Percentiles rank a stretch among this genome's conserved stretches.
These are phyloP conservation scores for Teunomyces atbi DNA, from an alignment of 805 yeast species.

Conservation along the genomic window DNA sequence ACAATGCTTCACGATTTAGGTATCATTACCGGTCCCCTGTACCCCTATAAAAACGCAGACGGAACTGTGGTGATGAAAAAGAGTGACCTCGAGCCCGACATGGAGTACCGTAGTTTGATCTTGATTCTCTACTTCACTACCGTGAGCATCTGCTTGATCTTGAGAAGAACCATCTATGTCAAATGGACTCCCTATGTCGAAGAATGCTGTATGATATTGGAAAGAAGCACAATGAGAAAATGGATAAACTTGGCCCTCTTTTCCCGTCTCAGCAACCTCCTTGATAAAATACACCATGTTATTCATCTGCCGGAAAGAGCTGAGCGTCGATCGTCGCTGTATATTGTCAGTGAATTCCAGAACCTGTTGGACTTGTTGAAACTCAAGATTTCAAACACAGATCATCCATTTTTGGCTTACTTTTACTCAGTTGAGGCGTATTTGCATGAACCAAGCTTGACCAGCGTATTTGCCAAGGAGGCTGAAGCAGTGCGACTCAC, in stretches of 20 bases:
- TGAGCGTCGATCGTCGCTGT: constrained; percentile 28
- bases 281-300: constrained; percentile 60
- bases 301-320: constrained; percentile 40
- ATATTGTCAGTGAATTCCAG: constrained; percentile 50
- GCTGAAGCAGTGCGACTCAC: constrained; percentile 18
- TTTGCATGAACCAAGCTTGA: constrained; percentile 53
- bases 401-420: constrained; percentile 47
- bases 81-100: constrained; percentile 12
- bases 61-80: constrained; percentile 10
- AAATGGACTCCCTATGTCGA: constrained; percentile 67
- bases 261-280: constrained; percentile 54
- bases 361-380: constrained; percentile 41
- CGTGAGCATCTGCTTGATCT: constrained; percentile 61
- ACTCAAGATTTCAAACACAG: constrained; percentile 34
- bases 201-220: constrained; percentile 54
- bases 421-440: constrained; percentile 66
- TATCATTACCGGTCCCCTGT: constrained; percentile 50
- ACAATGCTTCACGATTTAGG: constrained; percentile 77
- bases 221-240: constrained; percentile 27
- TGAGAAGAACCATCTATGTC: constrained; percentile 60
- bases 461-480: constrained; percentile 18
- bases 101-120: constrained; percentile 52
- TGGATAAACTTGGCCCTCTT: constrained; percentile 52
- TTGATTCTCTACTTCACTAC: constrained; percentile 60
- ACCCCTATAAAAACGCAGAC: constrained; percentile 12